Conservation (phyloP, 2,329 filamentous ascomycete species). For the Trichoderma semiorbis region DNA sequence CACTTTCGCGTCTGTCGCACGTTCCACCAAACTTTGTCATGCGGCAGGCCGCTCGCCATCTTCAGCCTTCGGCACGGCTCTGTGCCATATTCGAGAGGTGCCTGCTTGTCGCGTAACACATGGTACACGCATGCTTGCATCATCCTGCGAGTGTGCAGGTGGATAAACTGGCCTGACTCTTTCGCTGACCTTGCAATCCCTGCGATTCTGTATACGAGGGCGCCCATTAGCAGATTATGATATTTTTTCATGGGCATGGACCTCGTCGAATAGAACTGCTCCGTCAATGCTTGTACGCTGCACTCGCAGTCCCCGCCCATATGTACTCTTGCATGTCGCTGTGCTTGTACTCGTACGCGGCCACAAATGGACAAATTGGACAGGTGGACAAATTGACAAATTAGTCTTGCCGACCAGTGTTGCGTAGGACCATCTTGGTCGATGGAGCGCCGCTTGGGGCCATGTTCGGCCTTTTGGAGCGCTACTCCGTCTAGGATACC, state of each 20-base stretch:
- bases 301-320: background rate
- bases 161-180: background rate
- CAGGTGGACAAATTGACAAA: background rate
- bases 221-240: background rate
- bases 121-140: background rate
- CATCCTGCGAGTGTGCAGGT: background rate
- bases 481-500: slow-evolving; percentile 1
- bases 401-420: background rate
- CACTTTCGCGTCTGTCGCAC: background rate
- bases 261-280: background rate
- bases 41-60: background rate
- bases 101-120: background rate
- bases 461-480: background rate
- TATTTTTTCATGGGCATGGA: background rate
- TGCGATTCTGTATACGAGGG: background rate
- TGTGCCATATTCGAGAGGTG: slow-evolving; percentile 1
- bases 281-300: background rate
- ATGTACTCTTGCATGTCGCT: background rate
- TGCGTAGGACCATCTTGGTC: background rate
- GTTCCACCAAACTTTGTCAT: background rate
- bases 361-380: background rate
- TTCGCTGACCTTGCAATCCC: background rate
- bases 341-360: background rate
- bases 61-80: background rate
- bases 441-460: background rate